phyloP scores from a whole-genome alignment of 352 stramenopile genomes.

The Phytophthora agathidicida region DNA sequence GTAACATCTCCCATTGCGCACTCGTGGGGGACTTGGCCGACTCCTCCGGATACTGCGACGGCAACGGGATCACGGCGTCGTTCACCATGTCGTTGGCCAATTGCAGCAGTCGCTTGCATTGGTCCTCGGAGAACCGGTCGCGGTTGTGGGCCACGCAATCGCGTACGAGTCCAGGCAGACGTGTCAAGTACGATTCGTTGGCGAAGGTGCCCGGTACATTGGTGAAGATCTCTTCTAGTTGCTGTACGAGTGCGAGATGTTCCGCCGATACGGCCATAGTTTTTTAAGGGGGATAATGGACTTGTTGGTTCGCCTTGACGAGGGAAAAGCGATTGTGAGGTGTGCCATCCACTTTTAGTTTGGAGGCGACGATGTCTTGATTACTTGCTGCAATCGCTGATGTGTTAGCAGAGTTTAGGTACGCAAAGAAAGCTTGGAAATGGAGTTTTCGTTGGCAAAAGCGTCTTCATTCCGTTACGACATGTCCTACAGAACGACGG shows the following conservation, averaged over 20 bases:
- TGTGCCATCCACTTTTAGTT: neutral
- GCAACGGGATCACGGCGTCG: conserved; percentile 48
- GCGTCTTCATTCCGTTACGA: conserved; percentile 23
- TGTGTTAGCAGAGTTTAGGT: neutral
- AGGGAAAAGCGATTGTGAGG: conserved; percentile 20
- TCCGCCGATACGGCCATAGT: conserved; percentile 39
- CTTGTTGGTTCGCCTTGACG: too few relatives aligned
- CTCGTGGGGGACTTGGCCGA: conserved; percentile 39
- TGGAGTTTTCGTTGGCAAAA: conserved; percentile 5
- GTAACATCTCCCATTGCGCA: conserved; percentile 46
- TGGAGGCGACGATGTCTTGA: neutral
- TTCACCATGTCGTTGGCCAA: conserved; percentile 47
- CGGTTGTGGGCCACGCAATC: conserved; percentile 54
- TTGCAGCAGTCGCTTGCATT: conserved; percentile 35
- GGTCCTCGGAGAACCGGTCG: conserved; percentile 28
- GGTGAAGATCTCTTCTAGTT: conserved; percentile 36
- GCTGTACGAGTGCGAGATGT: conserved; percentile 46
- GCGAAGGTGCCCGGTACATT: conserved; percentile 51
- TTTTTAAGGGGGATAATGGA: too few relatives aligned
- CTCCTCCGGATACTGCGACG: conserved; percentile 30
- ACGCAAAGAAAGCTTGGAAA: neutral
- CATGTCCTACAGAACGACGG: conserved; percentile 17
- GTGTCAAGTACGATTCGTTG: conserved; percentile 56
- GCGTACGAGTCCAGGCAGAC: conserved; percentile 53
- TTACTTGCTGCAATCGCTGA: conserved; percentile 3